phyloP scores from a whole-genome alignment of 2,329 filamentous ascomycete species.

The Cladophialophora immunda region DNA sequence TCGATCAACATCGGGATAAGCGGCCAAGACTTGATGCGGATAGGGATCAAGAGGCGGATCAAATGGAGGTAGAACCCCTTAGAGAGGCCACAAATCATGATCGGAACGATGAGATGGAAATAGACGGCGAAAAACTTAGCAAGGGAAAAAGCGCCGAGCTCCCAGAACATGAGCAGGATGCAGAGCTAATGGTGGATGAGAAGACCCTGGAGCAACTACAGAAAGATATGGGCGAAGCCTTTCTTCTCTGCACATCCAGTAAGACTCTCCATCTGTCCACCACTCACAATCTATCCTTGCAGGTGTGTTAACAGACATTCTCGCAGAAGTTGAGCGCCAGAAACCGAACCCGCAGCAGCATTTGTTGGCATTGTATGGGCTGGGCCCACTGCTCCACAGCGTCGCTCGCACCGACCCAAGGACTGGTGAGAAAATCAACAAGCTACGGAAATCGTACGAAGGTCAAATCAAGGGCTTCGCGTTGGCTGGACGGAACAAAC shows the following conservation, averaged over 20 bases:
- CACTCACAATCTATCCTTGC: slow-evolving; percentile 42
- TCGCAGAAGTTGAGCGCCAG: slow-evolving; percentile 56
- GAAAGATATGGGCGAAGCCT: slow-evolving; percentile 56
- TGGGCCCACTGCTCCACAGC: slow-evolving; percentile 64
- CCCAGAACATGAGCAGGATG: neutral
- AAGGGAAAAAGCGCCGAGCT: slow-evolving; percentile 12
- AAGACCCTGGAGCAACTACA: slow-evolving; percentile 54
- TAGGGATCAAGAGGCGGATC: slow-evolving; percentile 27
- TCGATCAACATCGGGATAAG: slow-evolving; percentile 39
- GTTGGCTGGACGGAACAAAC: slow-evolving; percentile 58
- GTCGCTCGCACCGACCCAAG: slow-evolving; percentile 67
- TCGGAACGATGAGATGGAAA: slow-evolving; percentile 34
- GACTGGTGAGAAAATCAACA: slow-evolving; percentile 72
- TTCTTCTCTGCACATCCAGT: slow-evolving; percentile 60
- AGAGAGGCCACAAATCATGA: slow-evolving; percentile 38
- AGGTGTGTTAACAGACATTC: slow-evolving; percentile 53
- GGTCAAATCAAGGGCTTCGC: slow-evolving; percentile 59
- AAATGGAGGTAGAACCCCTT: slow-evolving; percentile 35
- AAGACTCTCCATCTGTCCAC: slow-evolving; percentile 56
- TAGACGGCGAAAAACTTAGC: slow-evolving; percentile 10
- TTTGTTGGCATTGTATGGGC: slow-evolving; percentile 66
- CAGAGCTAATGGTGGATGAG: slow-evolving; percentile 33
- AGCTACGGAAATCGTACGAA: slow-evolving; percentile 65
- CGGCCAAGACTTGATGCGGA: slow-evolving; percentile 34
- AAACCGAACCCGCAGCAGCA: slow-evolving; percentile 67